Evolutionary conservation across 768 basidiomycete species (phyloP).

Genomic region (Kwoniella dejecticola): DNA sequence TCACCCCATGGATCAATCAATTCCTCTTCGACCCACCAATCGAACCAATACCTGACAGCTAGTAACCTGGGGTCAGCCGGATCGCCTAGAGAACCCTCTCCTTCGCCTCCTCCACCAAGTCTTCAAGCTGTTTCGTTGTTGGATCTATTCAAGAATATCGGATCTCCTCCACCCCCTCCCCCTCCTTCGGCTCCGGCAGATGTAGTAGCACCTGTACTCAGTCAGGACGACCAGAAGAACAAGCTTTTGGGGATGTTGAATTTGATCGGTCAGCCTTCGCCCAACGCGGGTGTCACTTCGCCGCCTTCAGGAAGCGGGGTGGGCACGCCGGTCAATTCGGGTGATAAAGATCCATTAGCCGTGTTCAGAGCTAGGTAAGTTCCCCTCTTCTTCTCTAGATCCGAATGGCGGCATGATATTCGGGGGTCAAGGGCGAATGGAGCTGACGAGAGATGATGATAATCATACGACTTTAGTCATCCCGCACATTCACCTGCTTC

Average conservation of each 20-base stretch:
- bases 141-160: slow-evolving; percentile 39
- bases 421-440: too few relatives aligned
- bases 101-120: slow-evolving; percentile 32
- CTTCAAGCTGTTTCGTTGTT: slow-evolving; percentile 32
- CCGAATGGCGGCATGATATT: too few relatives aligned
- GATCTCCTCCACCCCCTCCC: slow-evolving; percentile 21
- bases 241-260: slow-evolving; percentile 41
- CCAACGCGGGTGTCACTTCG: slow-evolving; percentile 8
- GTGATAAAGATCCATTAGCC: slow-evolving; percentile 18
- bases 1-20: slow-evolving; percentile 7
- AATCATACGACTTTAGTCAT: neutral
- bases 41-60: neutral
- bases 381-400: too few relatives aligned
- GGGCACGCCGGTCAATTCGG: neutral
- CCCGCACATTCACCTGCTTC: neutral
- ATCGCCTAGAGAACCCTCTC: slow-evolving; percentile 28
- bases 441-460: too few relatives aligned
- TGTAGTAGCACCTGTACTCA: neutral
- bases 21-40: slow-evolving; percentile 4
- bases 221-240: slow-evolving; percentile 19
- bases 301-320: slow-evolving; percentile 3
- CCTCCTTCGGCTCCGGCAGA: slow-evolving; percentile 5
- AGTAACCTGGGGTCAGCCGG: neutral
- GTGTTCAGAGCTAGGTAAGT: slow-evolving; percentile 17
- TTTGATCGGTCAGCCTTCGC: slow-evolving; percentile 8